Percentiles rank a stretch among this genome's conserved stretches.
Evolutionary conservation across 2,329 filamentous ascomycete species (phyloP).

Genomic region (Capronia americana): DNA sequence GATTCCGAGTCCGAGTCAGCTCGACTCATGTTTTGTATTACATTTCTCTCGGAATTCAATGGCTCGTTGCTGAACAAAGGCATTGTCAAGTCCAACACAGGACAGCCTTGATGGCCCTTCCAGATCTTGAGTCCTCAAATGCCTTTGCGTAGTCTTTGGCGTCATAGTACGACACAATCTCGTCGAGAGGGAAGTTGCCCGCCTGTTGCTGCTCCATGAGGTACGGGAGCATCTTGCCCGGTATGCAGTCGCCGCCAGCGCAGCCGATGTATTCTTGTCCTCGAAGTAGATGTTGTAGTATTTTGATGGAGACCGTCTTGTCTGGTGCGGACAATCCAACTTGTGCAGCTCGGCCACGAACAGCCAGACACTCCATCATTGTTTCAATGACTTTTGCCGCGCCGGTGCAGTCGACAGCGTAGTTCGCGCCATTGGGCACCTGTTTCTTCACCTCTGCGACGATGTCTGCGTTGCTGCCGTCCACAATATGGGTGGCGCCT

Average conservation of each 20-base stretch:
- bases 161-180: conserved; percentile 50
- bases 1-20: not conserved
- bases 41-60: not conserved
- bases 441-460: conserved; percentile 49
- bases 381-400: conserved; percentile 27
- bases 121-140: conserved; percentile 15
- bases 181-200: conserved; percentile 54
- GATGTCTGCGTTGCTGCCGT: conserved; percentile 47
- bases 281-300: conserved; percentile 36
- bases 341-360: conserved; percentile 34
- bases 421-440: conserved; percentile 42
- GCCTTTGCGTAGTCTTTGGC: conserved; percentile 51
- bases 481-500: conserved; percentile 56
- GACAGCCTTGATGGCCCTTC: conserved; percentile 22
- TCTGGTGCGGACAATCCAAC: conserved; percentile 35
- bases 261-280: conserved; percentile 40
- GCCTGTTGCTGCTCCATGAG: conserved; percentile 55
- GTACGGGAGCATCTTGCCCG: conserved; percentile 50
- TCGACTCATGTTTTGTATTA: not conserved
- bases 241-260: conserved; percentile 36
- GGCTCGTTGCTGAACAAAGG: not conserved
- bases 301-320: conserved; percentile 26
- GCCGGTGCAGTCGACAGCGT: conserved; percentile 40
- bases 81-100: conserved; percentile 9
- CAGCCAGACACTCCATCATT: conserved; percentile 37